phyloP scores from a whole-genome alignment of 345 rosid genomes.

The Pseudoturritis turrita region DNA sequence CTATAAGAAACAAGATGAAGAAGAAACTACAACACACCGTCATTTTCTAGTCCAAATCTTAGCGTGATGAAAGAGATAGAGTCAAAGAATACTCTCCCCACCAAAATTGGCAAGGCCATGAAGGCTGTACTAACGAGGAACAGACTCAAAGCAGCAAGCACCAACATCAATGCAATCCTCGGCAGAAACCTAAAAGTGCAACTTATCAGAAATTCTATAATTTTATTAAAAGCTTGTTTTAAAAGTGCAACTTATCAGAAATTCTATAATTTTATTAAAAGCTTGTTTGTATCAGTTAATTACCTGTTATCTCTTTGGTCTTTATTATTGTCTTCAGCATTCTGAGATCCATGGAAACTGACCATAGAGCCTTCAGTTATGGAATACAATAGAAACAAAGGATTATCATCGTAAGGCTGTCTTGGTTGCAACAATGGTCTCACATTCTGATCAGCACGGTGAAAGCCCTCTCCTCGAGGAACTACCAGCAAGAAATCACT shows the following conservation, averaged over 20 bases:
- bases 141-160: constrained; percentile 19
- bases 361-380: constrained; percentile 16
- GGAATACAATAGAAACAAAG: not conserved
- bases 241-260: constrained; percentile 1
- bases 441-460: not conserved
- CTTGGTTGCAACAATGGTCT: not conserved
- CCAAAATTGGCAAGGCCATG: constrained; percentile 22
- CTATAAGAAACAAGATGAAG: not conserved
- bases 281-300: not conserved
- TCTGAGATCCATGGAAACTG: not conserved
- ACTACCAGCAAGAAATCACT: constrained; percentile 14
- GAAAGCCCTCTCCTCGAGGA: not conserved
- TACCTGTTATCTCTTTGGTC: not conserved
- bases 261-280: not conserved
- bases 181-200: constrained; percentile 4
- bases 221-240: not conserved
- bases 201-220: not conserved
- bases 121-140: not conserved
- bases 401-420: not conserved
- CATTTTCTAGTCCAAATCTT: not conserved
- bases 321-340: not conserved
- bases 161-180: constrained; percentile 12
- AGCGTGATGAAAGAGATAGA: not conserved
- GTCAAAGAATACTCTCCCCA: constrained; percentile 3
- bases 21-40: constrained; percentile 14